A percentile compares a stretch with the other conserved stretches of the same genome.
Conservation (phyloP, 345 rosid genomes). For the Erucastrum elatum region DNA sequence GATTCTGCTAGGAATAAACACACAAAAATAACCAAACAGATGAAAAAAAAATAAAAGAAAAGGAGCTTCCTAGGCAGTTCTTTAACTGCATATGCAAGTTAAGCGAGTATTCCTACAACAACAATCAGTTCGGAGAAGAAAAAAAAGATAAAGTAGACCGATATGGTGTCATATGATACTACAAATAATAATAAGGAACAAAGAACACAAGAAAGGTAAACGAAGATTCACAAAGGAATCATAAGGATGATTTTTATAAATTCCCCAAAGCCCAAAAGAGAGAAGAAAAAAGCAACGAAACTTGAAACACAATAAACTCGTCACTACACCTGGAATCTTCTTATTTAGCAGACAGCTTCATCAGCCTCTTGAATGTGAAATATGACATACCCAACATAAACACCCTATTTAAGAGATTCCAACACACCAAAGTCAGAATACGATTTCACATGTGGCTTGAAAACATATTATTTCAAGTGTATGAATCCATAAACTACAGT, state of each 20-base stretch:
- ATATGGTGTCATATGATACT: not conserved
- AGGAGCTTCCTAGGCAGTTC: slow-evolving; percentile 13
- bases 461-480: slow-evolving; percentile 45
- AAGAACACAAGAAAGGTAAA: not conserved
- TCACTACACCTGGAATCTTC: slow-evolving; percentile 82
- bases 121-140: not conserved
- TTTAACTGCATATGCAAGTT: slow-evolving; percentile 16
- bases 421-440: slow-evolving; percentile 60
- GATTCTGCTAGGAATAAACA: slow-evolving; percentile 15
- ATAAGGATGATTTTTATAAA: slow-evolving; percentile 39
- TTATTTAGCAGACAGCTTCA: slow-evolving; percentile 80
- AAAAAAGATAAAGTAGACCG: not conserved
- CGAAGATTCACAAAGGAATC: slow-evolving; percentile 2
- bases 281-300: slow-evolving; percentile 31
- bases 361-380: slow-evolving; percentile 71
- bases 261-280: slow-evolving; percentile 48
- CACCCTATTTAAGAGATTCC: slow-evolving; percentile 86
- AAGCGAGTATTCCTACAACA: slow-evolving; percentile 14
- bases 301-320: slow-evolving; percentile 65
- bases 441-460: slow-evolving; percentile 41
- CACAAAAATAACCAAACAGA: slow-evolving; percentile 9
- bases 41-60: not conserved
- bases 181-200: not conserved
- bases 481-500: slow-evolving; percentile 35
- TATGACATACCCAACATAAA: slow-evolving; percentile 75